phyloP scores from a whole-genome alignment of 352 stramenopile species.

The Globisporangium rhizosaccharum region DNA sequence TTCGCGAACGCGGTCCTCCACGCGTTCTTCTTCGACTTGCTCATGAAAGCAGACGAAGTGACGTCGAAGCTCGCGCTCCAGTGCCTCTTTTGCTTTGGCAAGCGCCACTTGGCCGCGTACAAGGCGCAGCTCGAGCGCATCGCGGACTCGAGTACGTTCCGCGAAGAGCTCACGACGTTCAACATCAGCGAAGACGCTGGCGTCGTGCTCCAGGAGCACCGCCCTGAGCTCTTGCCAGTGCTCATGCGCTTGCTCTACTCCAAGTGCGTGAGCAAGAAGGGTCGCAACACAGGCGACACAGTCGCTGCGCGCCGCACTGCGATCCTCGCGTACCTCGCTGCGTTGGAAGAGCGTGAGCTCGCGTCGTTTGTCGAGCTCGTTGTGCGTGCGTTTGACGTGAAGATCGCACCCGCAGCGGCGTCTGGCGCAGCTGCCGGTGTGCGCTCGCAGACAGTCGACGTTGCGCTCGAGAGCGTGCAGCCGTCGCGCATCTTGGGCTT shows the following conservation, averaged over 20 bases:
- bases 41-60: conserved; percentile 87
- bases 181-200: conserved; percentile 68
- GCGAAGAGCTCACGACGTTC: conserved; percentile 89
- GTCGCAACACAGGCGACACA: conserved; percentile 76
- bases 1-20: conserved; percentile 78
- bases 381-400: conserved; percentile 78
- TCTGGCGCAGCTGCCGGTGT: neutral
- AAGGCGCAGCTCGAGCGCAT: conserved; percentile 83
- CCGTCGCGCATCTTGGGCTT: conserved; percentile 83
- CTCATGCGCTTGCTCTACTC: conserved; percentile 88
- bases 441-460: conserved; percentile 1
- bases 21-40: conserved; percentile 80
- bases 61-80: conserved; percentile 84
- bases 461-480: conserved; percentile 54
- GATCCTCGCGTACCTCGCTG: conserved; percentile 87
- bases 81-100: conserved; percentile 84
- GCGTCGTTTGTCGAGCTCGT: conserved; percentile 87
- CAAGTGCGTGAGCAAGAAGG: conserved; percentile 87
- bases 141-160: conserved; percentile 73
- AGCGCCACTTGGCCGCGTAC: conserved; percentile 80
- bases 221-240: conserved; percentile 71
- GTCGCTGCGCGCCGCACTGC: conserved; percentile 82
- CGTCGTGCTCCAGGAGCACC: conserved; percentile 77
- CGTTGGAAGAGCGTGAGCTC: conserved; percentile 69
- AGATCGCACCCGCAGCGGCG: conserved; percentile 21